A percentile compares a stretch with the other conserved stretches of the same genome.
These are phyloP conservation scores for Phlebopus sp. DNA, from an alignment of 1,284 basidiomycete species.

Conservation along the genomic window DNA sequence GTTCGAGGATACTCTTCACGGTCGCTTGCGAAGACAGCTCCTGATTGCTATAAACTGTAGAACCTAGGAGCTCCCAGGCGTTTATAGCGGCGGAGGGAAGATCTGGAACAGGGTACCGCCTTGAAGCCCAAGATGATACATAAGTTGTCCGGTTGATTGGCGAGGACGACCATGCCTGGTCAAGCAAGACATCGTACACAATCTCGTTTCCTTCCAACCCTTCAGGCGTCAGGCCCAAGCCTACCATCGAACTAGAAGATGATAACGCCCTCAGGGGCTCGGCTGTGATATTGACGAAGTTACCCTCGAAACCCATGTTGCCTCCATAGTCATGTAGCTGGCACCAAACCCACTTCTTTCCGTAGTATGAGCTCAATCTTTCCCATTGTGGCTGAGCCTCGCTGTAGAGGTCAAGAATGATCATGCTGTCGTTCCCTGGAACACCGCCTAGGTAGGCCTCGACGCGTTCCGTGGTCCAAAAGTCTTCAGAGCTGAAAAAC, in stretches of 20 bases:
- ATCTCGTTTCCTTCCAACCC: conserved; percentile 46
- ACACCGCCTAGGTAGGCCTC: conserved; percentile 41
- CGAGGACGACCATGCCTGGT: conserved; percentile 40
- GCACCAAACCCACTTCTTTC: conserved; percentile 47
- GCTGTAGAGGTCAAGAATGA: conserved; percentile 43
- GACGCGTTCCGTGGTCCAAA: conserved; percentile 41
- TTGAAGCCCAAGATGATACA: conserved; percentile 34
- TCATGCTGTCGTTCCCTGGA: conserved; percentile 36
- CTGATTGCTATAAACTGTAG: conserved; percentile 40
- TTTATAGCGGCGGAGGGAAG: conserved; percentile 28
- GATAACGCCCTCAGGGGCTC: conserved; percentile 34
- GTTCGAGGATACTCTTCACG: conserved; percentile 41
- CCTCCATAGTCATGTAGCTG: conserved; percentile 43
- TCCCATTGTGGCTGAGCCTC: conserved; percentile 44
- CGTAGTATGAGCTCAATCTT: conserved; percentile 38
- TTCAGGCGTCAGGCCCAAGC: conserved; percentile 42
- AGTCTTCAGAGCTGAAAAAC: conserved; percentile 35
- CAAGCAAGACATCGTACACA: conserved; percentile 41
- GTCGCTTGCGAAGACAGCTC: conserved; percentile 36
- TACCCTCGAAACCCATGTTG: conserved; percentile 43
- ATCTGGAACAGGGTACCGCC: conserved; percentile 33
- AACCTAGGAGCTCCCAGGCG: conserved; percentile 39
- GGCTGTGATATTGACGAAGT: conserved; percentile 34
- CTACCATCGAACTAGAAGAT: conserved; percentile 35
- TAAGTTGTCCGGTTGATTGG: conserved; percentile 34